Base-by-base conservation (phyloP, 2,329 filamentous ascomycete species). In the Alternaria panax region DNA sequence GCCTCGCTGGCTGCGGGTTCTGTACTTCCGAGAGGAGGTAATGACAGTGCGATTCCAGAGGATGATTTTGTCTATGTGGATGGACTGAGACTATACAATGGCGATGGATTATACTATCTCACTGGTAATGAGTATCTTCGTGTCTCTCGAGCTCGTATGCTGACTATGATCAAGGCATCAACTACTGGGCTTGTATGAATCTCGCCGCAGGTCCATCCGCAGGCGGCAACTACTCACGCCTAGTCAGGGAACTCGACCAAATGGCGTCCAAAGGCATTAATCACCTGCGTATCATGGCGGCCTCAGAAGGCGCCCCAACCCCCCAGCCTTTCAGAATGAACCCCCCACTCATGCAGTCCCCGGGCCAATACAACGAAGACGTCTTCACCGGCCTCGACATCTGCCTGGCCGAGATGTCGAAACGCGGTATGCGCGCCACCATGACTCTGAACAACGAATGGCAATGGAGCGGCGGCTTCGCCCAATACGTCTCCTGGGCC, bases 181-280 rank as follows among this genome's bases (percentile, higher is more conserved):
- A 80, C 51, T 80, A 80, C 64, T 80, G 78, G 78, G 73, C 77
- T 28, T 80, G 78, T 54, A 74, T 80, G 71, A 80, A 80, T 51
- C 57, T 79, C 16, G 78, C 78, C 4, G 76, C 78, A 30, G 68
- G 74, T 27, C 67, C 66, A 2, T 71, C 73, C 2, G 65, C 68
- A 22, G 78, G 78, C 16, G 78, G 78, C 7, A 78, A 79, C 43
- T 70, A 75, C 55, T 69, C 75, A 7, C 77, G 77, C 22, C 70
- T 80, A 6, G 65, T 74, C 51, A 75, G 69, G 7, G 78, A 80
- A 54, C 71, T 80, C 22, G 77, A 80, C 46, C 77, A 80, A 52
- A 79, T 80, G 77, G 72, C 75, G 25, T 72, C 73, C 6, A 74
- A 76, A 47, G 78, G 78, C 3, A 70, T 80, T 12, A 80, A 80